Evolutionary conservation across 2,329 filamentous ascomycete genomes (phyloP).

Genomic region (Lecanoromycetidae sp.): DNA sequence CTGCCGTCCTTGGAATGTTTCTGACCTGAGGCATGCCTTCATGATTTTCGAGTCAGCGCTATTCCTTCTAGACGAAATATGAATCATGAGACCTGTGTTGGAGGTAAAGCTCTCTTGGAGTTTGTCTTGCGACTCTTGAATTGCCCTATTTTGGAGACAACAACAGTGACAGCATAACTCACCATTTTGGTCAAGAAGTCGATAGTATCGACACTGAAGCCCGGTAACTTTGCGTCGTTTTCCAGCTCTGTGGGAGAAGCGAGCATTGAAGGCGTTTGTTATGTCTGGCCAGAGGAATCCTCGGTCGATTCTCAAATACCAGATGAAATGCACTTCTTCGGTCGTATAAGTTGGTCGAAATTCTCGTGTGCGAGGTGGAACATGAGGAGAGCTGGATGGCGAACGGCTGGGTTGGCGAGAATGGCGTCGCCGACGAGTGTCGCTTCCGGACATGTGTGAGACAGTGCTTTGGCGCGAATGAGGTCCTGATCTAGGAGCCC

Average conservation of each 20-base stretch:
- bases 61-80: too few species aligned
- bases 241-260: conserved; percentile 27
- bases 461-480: not conserved
- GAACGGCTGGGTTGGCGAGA: not conserved
- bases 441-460: not conserved
- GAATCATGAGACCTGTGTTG: too few species aligned
- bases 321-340: conserved; percentile 39
- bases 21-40: conserved; percentile 34
- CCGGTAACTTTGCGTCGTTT: conserved; percentile 23
- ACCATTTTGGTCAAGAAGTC: conserved; percentile 35
- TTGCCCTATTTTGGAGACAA: too few species aligned
- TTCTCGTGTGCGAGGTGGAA: not conserved
- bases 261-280: conserved; percentile 31
- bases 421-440: conserved; percentile 1
- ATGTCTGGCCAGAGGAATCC: conserved; percentile 36
- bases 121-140: too few species aligned
- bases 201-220: conserved; percentile 40
- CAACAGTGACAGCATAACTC: too few species aligned
- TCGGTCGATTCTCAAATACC: conserved; percentile 36
- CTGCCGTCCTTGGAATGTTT: conserved; percentile 11
- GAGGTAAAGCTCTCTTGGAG: too few species aligned
- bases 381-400: conserved; percentile 2
- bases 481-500: not conserved
- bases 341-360: conserved; percentile 33
- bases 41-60: too few species aligned